Evolutionary conservation across 805 yeast genomes (phyloP), one percentile per base, ranked within the genome.

Genomic region (Wickerhamomyces xylosicus): DNA sequence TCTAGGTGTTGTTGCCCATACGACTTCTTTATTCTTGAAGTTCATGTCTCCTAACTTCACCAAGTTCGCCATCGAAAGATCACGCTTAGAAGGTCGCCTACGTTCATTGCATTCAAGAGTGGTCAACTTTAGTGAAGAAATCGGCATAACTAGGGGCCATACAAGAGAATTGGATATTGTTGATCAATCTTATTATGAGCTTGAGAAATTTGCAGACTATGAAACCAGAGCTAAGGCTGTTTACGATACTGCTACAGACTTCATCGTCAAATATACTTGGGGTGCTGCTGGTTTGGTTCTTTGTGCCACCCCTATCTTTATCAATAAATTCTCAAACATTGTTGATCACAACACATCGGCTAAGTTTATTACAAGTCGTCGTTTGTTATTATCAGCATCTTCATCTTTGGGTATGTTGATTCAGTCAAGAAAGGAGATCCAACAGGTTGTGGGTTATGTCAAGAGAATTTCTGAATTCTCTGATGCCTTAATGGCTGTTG

Each of bases 271-370:
- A 62, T 89, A 89, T 60, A 75, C 86, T 36, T 82, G 96, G 89
- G 97, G 97, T 45, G 97, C 96, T 3, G 85, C 92, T 25, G 97
- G 97, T 10, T 69, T 89, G 43, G 74, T 79, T 1, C 67, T 89
- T 36, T 89, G 97, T 60, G 78, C 95, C 2, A 77, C 89, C 3
- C 97, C 97, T 5, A 83, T 87, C 2, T 89, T 89, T 55, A 72
- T 77, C 52, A 66, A 69, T 43, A 66, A 76, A 37, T 71, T 60
- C 66, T 35, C 43, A 44, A 28, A 44, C 42, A 25, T 49, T n/a
- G 53, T 59, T 35, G 75, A 76, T 27, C 47, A 52, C 5, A 64
- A 60, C 36, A 72, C 74, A 2, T 79, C 95, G 0, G 86, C 89
- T n/a, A 82, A 79, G 42, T 89, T 89, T 54, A 81, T 89, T 40